These are phyloP conservation scores for Mycena citricolor DNA, from an alignment of 1,284 basidiomycete genomes.

Conservation along the genomic window DNA sequence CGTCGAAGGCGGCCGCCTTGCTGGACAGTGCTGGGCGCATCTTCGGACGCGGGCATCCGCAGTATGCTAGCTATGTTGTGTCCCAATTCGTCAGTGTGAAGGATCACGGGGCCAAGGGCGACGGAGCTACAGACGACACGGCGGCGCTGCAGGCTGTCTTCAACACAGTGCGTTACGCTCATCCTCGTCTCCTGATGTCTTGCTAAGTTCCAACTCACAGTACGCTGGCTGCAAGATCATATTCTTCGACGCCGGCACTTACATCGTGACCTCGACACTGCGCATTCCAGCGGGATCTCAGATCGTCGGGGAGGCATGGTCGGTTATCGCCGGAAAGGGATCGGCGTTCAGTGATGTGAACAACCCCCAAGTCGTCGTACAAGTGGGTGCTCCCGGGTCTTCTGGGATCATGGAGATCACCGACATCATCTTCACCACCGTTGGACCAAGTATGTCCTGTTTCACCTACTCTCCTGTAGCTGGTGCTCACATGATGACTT, in stretches of 20 bases:
- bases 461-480: too few relatives aligned
- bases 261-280: slow-evolving; percentile 71
- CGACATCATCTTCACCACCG: slow-evolving; percentile 57
- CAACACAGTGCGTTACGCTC: slow-evolving; percentile 42
- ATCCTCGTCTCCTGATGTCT: not conserved
- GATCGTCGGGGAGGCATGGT: slow-evolving; percentile 77
- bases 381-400: slow-evolving; percentile 53
- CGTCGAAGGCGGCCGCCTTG: slow-evolving; percentile 54
- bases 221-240: slow-evolving; percentile 74
- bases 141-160: slow-evolving; percentile 62
- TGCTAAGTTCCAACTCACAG: slow-evolving; percentile 34
- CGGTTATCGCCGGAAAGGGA: slow-evolving; percentile 69
- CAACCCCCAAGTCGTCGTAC: slow-evolving; percentile 56
- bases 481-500: too few relatives aligned
- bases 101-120: slow-evolving; percentile 68
- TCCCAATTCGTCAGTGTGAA: slow-evolving; percentile 72
- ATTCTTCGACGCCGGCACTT: slow-evolving; percentile 74
- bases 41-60: slow-evolving; percentile 59
- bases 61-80: slow-evolving; percentile 60
- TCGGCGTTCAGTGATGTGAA: slow-evolving; percentile 53
- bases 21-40: slow-evolving; percentile 59
- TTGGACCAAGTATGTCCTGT: slow-evolving; percentile 50
- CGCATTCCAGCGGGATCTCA: slow-evolving; percentile 69
- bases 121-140: slow-evolving; percentile 77
- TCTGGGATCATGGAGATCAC: slow-evolving; percentile 58